phyloP scores from a whole-genome alignment of 78 protist species.

The Dictyostelium intermedium region DNA sequence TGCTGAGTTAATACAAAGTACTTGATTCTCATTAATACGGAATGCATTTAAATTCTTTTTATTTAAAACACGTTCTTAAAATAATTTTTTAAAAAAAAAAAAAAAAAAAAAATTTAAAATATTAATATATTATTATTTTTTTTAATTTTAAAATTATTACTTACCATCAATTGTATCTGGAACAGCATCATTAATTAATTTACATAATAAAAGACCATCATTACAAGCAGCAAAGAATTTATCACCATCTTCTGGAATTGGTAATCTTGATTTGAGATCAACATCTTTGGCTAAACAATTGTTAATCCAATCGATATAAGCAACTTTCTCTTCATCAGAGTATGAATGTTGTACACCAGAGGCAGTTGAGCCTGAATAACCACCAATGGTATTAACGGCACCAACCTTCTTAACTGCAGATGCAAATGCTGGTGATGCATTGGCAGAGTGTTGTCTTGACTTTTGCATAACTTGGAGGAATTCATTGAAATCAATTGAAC shows the following conservation, averaged over 20 bases:
- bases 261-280: slow-evolving; percentile 72
- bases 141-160: background rate
- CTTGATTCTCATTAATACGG: slow-evolving; percentile 88
- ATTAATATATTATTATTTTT: background rate
- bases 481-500: slow-evolving; percentile 53
- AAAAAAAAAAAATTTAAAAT: background rate
- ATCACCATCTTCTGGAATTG: slow-evolving; percentile 58
- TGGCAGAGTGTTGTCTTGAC: background rate
- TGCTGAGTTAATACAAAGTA: slow-evolving; percentile 92
- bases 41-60: slow-evolving; percentile 80
- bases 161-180: slow-evolving; percentile 93
- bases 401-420: slow-evolving; percentile 65
- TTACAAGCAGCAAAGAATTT: slow-evolving; percentile 76
- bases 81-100: background rate
- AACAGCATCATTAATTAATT: slow-evolving; percentile 92
- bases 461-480: slow-evolving; percentile 58
- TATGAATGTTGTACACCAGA: slow-evolving; percentile 84
- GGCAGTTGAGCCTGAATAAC: slow-evolving; percentile 64
- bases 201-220: slow-evolving; percentile 87
- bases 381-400: slow-evolving; percentile 55
- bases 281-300: slow-evolving; percentile 74
- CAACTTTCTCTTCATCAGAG: slow-evolving; percentile 87
- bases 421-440: slow-evolving; percentile 43
- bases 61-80: slow-evolving; percentile 92
- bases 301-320: slow-evolving; percentile 92